A percentile compares a stretch with the other conserved stretches of the same genome.
Evolutionary conservation across 441 rosid species (phyloP).

Genomic region (Geranium incanum): DNA sequence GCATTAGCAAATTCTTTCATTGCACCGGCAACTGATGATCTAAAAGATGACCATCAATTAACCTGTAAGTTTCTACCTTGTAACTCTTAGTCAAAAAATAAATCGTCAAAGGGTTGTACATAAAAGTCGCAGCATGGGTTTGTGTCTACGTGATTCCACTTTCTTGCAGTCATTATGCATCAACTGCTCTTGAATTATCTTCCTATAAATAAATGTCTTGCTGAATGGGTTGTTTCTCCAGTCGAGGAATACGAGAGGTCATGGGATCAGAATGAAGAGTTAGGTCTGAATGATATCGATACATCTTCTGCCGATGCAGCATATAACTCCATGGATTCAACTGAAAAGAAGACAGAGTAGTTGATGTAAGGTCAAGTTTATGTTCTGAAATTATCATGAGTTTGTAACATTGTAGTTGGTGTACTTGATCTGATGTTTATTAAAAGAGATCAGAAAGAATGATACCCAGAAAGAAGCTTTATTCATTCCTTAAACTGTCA

Average conservation of each 20-base stretch:
- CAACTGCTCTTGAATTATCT: neutral
- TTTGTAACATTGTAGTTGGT: neutral
- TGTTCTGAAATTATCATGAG: neutral
- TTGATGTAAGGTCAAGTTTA: too few relatives aligned
- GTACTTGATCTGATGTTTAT: neutral
- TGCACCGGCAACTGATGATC: slow-evolving; percentile 71
- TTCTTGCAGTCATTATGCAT: neutral
- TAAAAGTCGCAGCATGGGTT: neutral
- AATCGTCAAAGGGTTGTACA: too few relatives aligned
- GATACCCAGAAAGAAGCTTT: too few relatives aligned
- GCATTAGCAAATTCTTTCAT: slow-evolving; percentile 85
- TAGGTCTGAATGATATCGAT: slow-evolving; percentile 85
- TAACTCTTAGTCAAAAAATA: neutral
- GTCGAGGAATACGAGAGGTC: slow-evolving; percentile 82
- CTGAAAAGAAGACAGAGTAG: neutral
- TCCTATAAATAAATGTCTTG: neutral
- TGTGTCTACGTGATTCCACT: neutral
- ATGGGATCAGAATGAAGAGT: slow-evolving; percentile 92
- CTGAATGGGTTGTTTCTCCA: slow-evolving; percentile 19
- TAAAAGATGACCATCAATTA: slow-evolving; percentile 77
- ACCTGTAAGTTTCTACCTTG: slow-evolving; percentile 46
- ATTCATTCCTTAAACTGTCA: too few relatives aligned
- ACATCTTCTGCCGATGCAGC: slow-evolving; percentile 84
- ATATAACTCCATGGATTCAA: slow-evolving; percentile 27
- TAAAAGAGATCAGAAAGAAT: too few relatives aligned